These are phyloP conservation scores for Bothriochloa decipiens DNA, from an alignment of 176 grass and related monocot species.

Conservation along the genomic window DNA sequence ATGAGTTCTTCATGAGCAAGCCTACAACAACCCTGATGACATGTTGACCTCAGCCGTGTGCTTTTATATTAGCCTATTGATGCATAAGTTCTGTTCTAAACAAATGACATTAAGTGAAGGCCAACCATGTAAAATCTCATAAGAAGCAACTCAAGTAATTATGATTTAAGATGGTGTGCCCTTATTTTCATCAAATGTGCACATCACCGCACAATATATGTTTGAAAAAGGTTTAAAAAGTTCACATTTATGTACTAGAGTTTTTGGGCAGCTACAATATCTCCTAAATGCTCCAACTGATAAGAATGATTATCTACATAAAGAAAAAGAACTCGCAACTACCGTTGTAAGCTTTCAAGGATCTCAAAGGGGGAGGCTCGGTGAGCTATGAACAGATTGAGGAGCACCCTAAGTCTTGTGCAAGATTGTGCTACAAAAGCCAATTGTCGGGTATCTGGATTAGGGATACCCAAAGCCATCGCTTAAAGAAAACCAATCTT, in stretches of 20 bases:
- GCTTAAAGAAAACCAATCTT: no score
- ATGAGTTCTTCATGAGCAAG: not conserved
- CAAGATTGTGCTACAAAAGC: not conserved
- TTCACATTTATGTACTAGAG: not conserved
- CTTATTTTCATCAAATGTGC: not conserved
- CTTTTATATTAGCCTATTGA: not conserved
- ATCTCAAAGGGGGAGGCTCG: not conserved
- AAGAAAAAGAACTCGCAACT: not conserved
- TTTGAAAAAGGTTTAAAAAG: not conserved
- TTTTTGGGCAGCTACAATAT: not conserved
- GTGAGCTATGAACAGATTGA: not conserved
- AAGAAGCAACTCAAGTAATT: not conserved
- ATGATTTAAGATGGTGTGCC: not conserved
- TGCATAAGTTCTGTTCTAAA: not conserved
- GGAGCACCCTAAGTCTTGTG: not conserved
- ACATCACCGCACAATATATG: not conserved
- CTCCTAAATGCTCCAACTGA: not conserved
- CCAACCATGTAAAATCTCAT: not conserved
- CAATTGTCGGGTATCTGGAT: no score
- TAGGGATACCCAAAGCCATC: no score
- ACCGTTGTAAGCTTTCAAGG: not conserved
- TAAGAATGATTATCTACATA: not conserved
- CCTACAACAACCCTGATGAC: not conserved
- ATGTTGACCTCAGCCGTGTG: not conserved
- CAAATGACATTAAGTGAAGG: not conserved